phyloP scores from a whole-genome alignment of 2,329 filamentous ascomycete species.

The Fusarium metavorans region DNA sequence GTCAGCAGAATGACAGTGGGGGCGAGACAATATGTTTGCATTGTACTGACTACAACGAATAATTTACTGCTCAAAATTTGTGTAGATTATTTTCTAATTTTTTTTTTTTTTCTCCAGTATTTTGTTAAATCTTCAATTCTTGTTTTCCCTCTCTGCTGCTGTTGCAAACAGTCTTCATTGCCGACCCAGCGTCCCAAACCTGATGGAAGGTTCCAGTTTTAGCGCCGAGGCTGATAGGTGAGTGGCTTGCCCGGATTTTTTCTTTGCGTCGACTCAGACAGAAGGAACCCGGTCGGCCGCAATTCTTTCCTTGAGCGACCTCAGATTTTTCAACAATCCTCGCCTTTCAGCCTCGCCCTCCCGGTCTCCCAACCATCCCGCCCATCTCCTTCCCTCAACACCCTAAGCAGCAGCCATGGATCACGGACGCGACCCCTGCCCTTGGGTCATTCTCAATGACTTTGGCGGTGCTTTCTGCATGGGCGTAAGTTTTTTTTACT shows the following conservation, averaged over 20 bases:
- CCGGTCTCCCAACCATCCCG: neutral
- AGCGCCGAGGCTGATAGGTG: constrained; percentile 17
- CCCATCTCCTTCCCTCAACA: constrained; percentile 10
- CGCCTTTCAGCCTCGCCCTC: constrained; percentile 24
- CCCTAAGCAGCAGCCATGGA: constrained; percentile 70
- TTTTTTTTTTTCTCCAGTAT: neutral
- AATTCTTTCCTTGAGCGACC: constrained; percentile 31
- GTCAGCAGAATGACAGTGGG: neutral
- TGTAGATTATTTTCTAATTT: neutral
- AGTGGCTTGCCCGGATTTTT: constrained; percentile 3
- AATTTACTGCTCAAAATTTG: neutral
- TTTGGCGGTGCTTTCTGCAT: constrained; percentile 97
- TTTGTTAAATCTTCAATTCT: neutral
- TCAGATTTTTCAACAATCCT: constrained; percentile 39
- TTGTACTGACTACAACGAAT: neutral
- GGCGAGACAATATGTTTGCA: neutral
- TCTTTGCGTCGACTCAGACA: constrained; percentile 27
- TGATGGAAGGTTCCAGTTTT: constrained; percentile 27
- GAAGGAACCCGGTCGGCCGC: constrained; percentile 15
- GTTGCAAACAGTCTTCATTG: neutral
- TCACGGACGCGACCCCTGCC: constrained; percentile 96
- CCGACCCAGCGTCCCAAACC: neutral
- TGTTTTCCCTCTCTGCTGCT: neutral
- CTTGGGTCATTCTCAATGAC: constrained; percentile 96
- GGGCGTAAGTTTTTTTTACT: constrained; percentile 74